Evolutionary conservation across 176 grass and related monocot genomes (phyloP).

Genomic region (Puccinellia tenuiflora): DNA sequence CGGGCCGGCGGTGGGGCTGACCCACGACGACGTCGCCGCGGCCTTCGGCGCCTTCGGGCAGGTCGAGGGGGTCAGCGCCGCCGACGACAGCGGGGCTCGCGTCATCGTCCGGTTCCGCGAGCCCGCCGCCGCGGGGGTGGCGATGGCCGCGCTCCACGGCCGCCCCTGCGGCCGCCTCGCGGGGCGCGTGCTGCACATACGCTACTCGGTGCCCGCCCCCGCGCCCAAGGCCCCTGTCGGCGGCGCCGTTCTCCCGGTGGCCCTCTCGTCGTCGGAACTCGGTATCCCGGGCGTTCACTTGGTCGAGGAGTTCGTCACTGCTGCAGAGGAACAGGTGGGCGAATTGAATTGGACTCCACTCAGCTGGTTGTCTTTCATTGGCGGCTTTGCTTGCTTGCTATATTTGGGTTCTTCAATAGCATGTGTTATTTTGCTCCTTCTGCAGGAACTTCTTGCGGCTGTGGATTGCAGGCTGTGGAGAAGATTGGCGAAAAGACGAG

Average conservation of each 20-base stretch:
- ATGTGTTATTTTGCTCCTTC: neutral
- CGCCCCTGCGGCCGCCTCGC: constrained; percentile 38
- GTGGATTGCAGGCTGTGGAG: constrained; percentile 69
- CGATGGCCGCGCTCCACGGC: constrained; percentile 61
- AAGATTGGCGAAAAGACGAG: constrained; percentile 73
- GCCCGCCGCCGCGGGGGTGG: constrained; percentile 40
- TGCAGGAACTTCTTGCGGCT: constrained; percentile 68
- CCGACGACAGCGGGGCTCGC: constrained; percentile 66
- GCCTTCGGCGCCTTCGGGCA: constrained; percentile 64
- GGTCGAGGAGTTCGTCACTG: constrained; percentile 64
- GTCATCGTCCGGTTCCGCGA: constrained; percentile 68
- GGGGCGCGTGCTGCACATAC: constrained; percentile 57
- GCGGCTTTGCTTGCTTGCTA: neutral
- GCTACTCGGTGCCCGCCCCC: constrained; percentile 51
- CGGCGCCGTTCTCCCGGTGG: constrained; percentile 22
- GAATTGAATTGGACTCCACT: neutral
- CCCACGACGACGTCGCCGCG: constrained; percentile 41
- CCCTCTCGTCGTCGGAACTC: constrained; percentile 46
- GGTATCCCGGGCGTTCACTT: constrained; percentile 71
- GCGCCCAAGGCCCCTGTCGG: constrained; percentile 25
- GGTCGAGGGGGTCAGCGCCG: constrained; percentile 45
- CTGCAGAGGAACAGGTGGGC: constrained; percentile 67
- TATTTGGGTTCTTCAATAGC: neutral
- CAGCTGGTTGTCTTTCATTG: neutral
- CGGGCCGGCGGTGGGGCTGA: constrained; percentile 67